Evolutionary conservation across 768 basidiomycete genomes (phyloP), one percentile per base, ranked within the genome.

Genomic region (Russula earlei): DNA sequence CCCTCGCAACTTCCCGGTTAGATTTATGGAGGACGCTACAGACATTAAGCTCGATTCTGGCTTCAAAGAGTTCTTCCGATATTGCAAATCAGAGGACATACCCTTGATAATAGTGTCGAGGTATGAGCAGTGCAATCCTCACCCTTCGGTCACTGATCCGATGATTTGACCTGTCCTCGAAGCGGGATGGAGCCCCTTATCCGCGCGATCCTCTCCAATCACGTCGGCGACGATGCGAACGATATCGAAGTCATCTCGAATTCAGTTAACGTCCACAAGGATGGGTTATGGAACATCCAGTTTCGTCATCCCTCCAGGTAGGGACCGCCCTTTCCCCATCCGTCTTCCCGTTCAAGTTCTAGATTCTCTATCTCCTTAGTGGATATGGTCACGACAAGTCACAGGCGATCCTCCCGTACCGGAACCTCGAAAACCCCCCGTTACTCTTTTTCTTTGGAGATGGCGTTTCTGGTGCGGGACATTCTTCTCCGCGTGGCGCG

Each of bases 361-460:
- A 20, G 34, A 53, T 22, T 38, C 15, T 50, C 47, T 44, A 49
- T 58, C 42, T 43, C 20, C 53, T 29, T 60, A 91, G 91, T 64
- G 82, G 80, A 1, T 97, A 80, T 64, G 96, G 96, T 0, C 96
- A 99, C 67, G 96, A 99, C 71, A 99, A 99, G 72, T 91, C 88
- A 7, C 86, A 85, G 63, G 91, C 95, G 2, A 97, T 98, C 63
- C 73, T 94, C 33, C 94, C 91, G 0, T 99, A 97, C 71, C 76
- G 83, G n/a, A 71, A 75, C 40, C 76, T 94, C 41, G 63, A 73
- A 6, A 67, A 80, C 45, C 81, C 84, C 5, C 95, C 96, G 2
- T 83, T 79, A 2, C 74, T 95, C 10, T 95, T 99, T 72, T 99
- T 96, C 80, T 94, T 96, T 61, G 96, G 96, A 0, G 96, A 99